These are phyloP conservation scores for Didymella pinodella DNA, from an alignment of 2,329 filamentous ascomycete species.

Conservation along the genomic window DNA sequence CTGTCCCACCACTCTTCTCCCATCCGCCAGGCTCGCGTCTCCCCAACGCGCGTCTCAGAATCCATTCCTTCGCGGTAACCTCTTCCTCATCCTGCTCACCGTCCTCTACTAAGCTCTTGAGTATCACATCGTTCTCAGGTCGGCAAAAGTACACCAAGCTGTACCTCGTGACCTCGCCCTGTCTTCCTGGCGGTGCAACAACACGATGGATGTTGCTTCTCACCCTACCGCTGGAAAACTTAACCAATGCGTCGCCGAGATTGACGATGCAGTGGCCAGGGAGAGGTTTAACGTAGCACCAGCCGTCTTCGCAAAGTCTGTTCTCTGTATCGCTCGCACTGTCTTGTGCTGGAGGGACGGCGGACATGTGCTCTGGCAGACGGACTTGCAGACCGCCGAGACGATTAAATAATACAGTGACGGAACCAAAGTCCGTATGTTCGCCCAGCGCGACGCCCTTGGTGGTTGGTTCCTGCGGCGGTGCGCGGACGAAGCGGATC, in stretches of 20 bases:
- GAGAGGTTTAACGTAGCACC: slow-evolving; percentile 63
- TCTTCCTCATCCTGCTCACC: slow-evolving; percentile 34
- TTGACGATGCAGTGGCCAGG: slow-evolving; percentile 59
- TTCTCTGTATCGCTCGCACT: slow-evolving; percentile 17
- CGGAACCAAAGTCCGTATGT: slow-evolving; percentile 65
- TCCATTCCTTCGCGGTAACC: slow-evolving; percentile 55
- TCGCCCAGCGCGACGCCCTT: slow-evolving; percentile 56
- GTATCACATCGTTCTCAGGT: slow-evolving; percentile 50
- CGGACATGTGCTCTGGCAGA: slow-evolving; percentile 47
- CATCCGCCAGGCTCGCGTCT: slow-evolving; percentile 43
- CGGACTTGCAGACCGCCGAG: slow-evolving; percentile 64
- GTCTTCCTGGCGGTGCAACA: slow-evolving; percentile 57
- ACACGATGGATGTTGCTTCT: slow-evolving; percentile 59
- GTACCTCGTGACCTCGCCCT: slow-evolving; percentile 52
- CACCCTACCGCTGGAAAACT: slow-evolving; percentile 54
- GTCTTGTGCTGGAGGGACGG: not conserved
- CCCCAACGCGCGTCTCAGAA: slow-evolving; percentile 52
- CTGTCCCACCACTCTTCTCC: slow-evolving; percentile 47
- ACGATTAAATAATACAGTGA: slow-evolving; percentile 65
- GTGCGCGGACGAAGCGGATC: slow-evolving; percentile 62
- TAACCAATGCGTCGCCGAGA: slow-evolving; percentile 58
- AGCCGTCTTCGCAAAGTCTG: slow-evolving; percentile 46
- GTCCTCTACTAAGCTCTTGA: slow-evolving; percentile 42
- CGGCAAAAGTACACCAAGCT: slow-evolving; percentile 65
- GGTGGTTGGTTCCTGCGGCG: slow-evolving; percentile 49